Percentiles rank a stretch among this genome's conserved stretches.
These are phyloP conservation scores for Lepidium campestre DNA, from an alignment of 441 rosid species.

Conservation along the genomic window DNA sequence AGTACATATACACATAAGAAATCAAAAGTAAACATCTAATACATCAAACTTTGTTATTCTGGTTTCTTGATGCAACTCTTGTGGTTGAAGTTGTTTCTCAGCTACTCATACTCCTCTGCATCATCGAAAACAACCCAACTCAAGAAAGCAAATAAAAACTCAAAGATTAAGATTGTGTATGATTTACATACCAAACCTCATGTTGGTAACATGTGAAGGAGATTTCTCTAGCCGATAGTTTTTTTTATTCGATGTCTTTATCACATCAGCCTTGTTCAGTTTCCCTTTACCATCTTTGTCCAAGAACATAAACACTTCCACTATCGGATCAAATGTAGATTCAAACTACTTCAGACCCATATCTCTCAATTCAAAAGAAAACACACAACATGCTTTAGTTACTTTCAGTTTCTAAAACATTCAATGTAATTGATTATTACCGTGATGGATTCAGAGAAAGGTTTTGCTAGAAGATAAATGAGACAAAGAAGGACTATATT, in stretches of 20 bases:
- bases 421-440: slow-evolving; percentile 19
- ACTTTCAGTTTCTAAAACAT: background rate
- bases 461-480: slow-evolving; percentile 54
- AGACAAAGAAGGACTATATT: slow-evolving; percentile 70
- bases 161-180: slow-evolving; percentile 15
- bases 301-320: slow-evolving; percentile 73
- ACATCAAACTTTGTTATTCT: background rate
- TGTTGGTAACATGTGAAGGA: slow-evolving; percentile 49
- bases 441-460: slow-evolving; percentile 33
- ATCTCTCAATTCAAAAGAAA: slow-evolving; percentile 30
- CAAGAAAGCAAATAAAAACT: slow-evolving; percentile 69
- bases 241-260: slow-evolving; percentile 53
- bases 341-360: slow-evolving; percentile 33
- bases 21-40: background rate
- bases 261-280: slow-evolving; percentile 59
- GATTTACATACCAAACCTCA: slow-evolving; percentile 25
- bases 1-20: background rate
- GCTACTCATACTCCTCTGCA: slow-evolving; percentile 28
- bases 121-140: slow-evolving; percentile 60
- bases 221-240: slow-evolving; percentile 61
- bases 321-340: slow-evolving; percentile 59
- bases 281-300: slow-evolving; percentile 74
- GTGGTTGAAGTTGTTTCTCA: background rate
- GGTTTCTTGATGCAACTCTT: background rate
- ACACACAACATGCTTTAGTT: background rate